These are phyloP conservation scores for Naganishia liquefaciens DNA, from an alignment of 1,284 basidiomycete species.

Conservation along the genomic window DNA sequence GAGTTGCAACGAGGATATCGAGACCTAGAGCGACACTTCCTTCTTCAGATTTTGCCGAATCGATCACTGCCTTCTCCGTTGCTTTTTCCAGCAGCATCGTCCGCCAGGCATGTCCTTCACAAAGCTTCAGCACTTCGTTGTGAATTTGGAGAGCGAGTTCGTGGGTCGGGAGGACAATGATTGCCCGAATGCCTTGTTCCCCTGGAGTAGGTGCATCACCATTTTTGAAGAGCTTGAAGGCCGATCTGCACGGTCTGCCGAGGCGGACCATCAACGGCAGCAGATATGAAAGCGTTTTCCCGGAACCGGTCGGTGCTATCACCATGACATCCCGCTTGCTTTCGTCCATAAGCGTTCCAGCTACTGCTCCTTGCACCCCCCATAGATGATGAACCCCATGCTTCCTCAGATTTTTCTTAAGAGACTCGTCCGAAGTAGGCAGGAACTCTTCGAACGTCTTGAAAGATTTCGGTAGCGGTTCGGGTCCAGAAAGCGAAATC, in stretches of 20 bases:
- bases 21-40: slow-evolving; percentile 39
- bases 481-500: slow-evolving; percentile 49
- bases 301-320: slow-evolving; percentile 90
- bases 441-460: slow-evolving; percentile 47
- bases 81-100: slow-evolving; percentile 81
- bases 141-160: slow-evolving; percentile 97
- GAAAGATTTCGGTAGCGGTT: slow-evolving; percentile 49
- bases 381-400: slow-evolving; percentile 41
- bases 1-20: slow-evolving; percentile 54
- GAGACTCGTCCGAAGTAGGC: slow-evolving; percentile 37
- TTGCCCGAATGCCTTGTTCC: slow-evolving; percentile 66
- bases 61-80: slow-evolving; percentile 55
- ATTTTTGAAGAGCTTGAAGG: slow-evolving; percentile 44
- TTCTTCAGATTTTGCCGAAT: slow-evolving; percentile 42
- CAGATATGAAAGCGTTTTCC: slow-evolving; percentile 88
- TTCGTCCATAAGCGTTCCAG: slow-evolving; percentile 40
- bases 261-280: slow-evolving; percentile 74
- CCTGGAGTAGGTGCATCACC: slow-evolving; percentile 43
- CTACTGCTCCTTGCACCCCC: slow-evolving; percentile 49
- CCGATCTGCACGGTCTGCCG: slow-evolving; percentile 60
- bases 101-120: slow-evolving; percentile 76
- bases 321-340: slow-evolving; percentile 66
- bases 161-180: slow-evolving; percentile 87
- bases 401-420: slow-evolving; percentile 54
- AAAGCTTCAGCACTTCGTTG: slow-evolving; percentile 80